Evolutionary conservation across 148 eudicot genomes (phyloP).

Genomic region (Fagopyrum tataricum): DNA sequence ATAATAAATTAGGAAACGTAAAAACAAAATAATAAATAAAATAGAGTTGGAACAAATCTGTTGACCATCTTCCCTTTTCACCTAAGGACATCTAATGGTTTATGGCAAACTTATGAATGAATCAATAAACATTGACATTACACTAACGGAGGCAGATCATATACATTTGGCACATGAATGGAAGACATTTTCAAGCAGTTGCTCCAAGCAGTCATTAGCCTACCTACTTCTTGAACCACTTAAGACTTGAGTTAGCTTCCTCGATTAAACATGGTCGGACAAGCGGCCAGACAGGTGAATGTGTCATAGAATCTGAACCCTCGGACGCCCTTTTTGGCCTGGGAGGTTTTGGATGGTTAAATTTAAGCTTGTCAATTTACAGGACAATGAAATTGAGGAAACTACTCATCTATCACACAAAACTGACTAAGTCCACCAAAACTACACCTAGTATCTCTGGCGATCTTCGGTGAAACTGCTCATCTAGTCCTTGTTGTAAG

Average conservation of each 20-base stretch:
- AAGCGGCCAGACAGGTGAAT: neutral
- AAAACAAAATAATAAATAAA: neutral
- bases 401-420: neutral
- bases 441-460: neutral
- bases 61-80: neutral
- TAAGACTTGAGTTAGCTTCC: neutral
- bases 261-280: neutral
- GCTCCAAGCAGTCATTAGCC: neutral
- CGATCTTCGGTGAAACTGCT: neutral
- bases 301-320: neutral
- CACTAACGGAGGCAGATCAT: neutral
- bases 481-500: slow-evolving; percentile 36
- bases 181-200: neutral
- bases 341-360: neutral
- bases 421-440: neutral
- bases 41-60: neutral
- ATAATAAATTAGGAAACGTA: neutral
- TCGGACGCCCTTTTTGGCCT: neutral
- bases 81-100: neutral
- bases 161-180: neutral
- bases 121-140: neutral
- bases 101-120: neutral
- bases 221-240: neutral
- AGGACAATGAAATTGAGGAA: neutral
- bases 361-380: neutral